These are phyloP conservation scores for Saturnispora besseyi DNA, from an alignment of 805 yeast genomes.

Conservation along the genomic window DNA sequence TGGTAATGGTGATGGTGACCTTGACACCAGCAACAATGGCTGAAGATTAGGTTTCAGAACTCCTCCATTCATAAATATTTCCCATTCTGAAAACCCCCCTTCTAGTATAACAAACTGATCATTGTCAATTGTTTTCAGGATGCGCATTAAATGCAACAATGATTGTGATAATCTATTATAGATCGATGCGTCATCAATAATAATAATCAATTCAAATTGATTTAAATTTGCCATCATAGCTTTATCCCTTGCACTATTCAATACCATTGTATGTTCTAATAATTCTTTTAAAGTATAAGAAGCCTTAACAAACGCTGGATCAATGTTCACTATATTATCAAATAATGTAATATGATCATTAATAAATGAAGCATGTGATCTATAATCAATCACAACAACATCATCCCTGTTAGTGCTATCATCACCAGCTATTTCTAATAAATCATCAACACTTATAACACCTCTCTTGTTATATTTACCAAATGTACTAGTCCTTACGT, in stretches of 20 bases:
- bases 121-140: conserved; percentile 31
- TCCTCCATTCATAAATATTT: conserved; percentile 11
- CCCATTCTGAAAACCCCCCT: conserved; percentile 65
- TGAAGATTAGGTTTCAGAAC: not conserved
- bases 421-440: conserved; percentile 20
- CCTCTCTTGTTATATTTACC: not conserved
- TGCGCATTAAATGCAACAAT: conserved; percentile 27
- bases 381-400: conserved; percentile 61
- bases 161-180: conserved; percentile 13
- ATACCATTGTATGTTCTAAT: conserved; percentile 49
- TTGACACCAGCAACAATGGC: conserved; percentile 2
- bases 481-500: not conserved
- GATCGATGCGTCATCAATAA: conserved; percentile 45
- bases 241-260: conserved; percentile 49
- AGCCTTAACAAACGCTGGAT: conserved; percentile 51
- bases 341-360: conserved; percentile 51
- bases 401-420: conserved; percentile 15
- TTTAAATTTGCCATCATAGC: conserved; percentile 43
- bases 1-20: conserved; percentile 8
- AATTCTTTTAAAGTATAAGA: conserved; percentile 54
- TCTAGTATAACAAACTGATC: conserved; percentile 32
- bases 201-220: conserved; percentile 51
- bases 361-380: conserved; percentile 53
- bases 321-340: conserved; percentile 58
- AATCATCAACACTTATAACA: conserved; percentile 8